phyloP scores from a whole-genome alignment of 2,329 filamentous ascomycete genomes.

The Fusarium buharicum region DNA sequence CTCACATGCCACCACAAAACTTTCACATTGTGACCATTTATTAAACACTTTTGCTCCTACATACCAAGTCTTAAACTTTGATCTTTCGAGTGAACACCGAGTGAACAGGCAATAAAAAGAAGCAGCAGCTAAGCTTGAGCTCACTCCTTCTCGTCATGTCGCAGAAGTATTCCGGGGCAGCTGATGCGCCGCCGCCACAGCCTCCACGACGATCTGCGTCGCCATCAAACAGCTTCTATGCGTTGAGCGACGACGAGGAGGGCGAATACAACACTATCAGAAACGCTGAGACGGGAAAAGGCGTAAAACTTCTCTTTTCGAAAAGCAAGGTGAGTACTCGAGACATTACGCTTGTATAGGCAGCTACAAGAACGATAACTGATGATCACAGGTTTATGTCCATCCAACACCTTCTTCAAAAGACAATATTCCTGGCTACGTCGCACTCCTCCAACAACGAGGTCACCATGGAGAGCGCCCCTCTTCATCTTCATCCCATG shows the following conservation, averaged over 20 bases:
- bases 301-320: slow-evolving; percentile 92
- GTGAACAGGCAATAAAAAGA: not conserved
- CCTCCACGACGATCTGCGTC: slow-evolving; percentile 63
- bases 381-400: slow-evolving; percentile 79
- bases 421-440: slow-evolving; percentile 95
- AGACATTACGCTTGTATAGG: not conserved
- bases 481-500: slow-evolving; percentile 46
- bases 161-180: slow-evolving; percentile 36
- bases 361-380: slow-evolving; percentile 9
- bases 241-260: slow-evolving; percentile 95
- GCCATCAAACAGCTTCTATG: slow-evolving; percentile 89
- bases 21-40: slow-evolving; percentile 10
- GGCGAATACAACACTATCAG: slow-evolving; percentile 94
- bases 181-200: slow-evolving; percentile 43
- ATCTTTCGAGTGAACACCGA: not conserved
- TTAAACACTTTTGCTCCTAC: slow-evolving; percentile 5
- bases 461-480: slow-evolving; percentile 56
- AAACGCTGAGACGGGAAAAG: slow-evolving; percentile 77
- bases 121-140: not conserved
- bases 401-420: slow-evolving; percentile 92
- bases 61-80: not conserved
- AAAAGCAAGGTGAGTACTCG: slow-evolving; percentile 84
- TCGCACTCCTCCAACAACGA: slow-evolving; percentile 93
- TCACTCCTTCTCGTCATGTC: slow-evolving; percentile 32
- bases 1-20: slow-evolving; percentile 33